Conservation (phyloP, 257 asterid species). For the Petrea volubilis region DNA sequence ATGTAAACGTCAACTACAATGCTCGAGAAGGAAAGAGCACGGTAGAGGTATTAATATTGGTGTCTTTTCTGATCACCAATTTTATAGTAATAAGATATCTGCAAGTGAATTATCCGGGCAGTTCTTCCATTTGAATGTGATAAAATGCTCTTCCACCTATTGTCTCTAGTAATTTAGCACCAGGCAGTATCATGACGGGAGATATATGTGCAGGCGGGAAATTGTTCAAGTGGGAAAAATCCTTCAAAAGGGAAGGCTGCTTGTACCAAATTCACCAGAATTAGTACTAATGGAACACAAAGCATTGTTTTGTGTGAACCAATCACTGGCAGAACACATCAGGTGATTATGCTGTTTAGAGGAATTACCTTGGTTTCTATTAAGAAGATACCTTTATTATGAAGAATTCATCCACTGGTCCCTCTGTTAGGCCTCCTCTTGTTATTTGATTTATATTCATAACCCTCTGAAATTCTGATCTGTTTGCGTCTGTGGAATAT, state of each 20-base stretch:
- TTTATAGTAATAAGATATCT: neutral
- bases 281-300: slow-evolving; percentile 75
- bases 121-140: slow-evolving; percentile 7
- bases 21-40: slow-evolving; percentile 89
- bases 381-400: neutral
- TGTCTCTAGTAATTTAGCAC: slow-evolving; percentile 14
- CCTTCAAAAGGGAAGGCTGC: slow-evolving; percentile 73
- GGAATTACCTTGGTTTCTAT: neutral
- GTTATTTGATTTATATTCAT: neutral
- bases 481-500: neutral
- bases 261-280: slow-evolving; percentile 88
- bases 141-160: neutral
- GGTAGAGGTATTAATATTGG: slow-evolving; percentile 63
- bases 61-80: neutral
- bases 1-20: slow-evolving; percentile 65
- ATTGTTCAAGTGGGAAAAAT: slow-evolving; percentile 28
- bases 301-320: slow-evolving; percentile 90
- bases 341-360: slow-evolving; percentile 43
- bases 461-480: neutral
- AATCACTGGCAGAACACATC: slow-evolving; percentile 94
- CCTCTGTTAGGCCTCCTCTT: neutral
- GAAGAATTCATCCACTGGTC: neutral
- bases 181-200: slow-evolving; percentile 15
- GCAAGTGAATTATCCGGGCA: slow-evolving; percentile 3
- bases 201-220: slow-evolving; percentile 50